Conservation (phyloP, 176 grass and related monocot genomes). For the Triticum turgidum region DNA sequence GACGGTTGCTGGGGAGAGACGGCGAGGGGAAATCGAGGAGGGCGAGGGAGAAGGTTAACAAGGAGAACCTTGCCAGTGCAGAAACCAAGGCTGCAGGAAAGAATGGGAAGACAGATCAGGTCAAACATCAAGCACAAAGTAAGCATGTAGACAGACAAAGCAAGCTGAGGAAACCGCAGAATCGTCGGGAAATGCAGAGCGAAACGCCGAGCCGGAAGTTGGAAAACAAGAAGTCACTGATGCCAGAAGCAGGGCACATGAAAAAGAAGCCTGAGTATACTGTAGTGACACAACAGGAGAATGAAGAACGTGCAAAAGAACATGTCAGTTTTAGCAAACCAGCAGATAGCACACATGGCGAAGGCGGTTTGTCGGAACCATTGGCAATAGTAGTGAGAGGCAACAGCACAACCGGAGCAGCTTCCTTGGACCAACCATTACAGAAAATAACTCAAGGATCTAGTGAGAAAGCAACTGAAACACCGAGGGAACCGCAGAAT, state of each 20-base stretch:
- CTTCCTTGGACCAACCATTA: constrained; percentile 6
- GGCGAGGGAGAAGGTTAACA: constrained; percentile 33
- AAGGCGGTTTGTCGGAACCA: background rate
- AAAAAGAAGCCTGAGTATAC: constrained; percentile 12
- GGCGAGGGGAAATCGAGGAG: constrained; percentile 32
- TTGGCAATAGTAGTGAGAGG: background rate
- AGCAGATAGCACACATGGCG: background rate
- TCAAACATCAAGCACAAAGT: constrained; percentile 22
- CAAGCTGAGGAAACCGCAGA: constrained; percentile 12
- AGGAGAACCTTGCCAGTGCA: constrained; percentile 21
- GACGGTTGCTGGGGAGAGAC: constrained; percentile 26
- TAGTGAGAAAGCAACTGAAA: background rate
- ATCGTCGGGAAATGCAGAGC: constrained; percentile 1
- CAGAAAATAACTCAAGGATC: constrained; percentile 13
- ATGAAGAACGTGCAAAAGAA: background rate
- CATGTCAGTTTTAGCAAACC: background rate
- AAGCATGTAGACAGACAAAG: constrained; percentile 32
- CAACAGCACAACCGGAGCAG: background rate
- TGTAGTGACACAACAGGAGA: background rate
- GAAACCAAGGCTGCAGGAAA: constrained; percentile 22
- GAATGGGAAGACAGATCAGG: constrained; percentile 23
- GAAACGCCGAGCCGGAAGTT: constrained; percentile 11
- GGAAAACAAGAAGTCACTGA: constrained; percentile 21
- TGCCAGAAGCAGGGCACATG: constrained; percentile 15
- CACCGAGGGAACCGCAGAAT: constrained; percentile 17